phyloP scores from a whole-genome alignment of 164 flowering plant genomes.

The Santalum album region DNA sequence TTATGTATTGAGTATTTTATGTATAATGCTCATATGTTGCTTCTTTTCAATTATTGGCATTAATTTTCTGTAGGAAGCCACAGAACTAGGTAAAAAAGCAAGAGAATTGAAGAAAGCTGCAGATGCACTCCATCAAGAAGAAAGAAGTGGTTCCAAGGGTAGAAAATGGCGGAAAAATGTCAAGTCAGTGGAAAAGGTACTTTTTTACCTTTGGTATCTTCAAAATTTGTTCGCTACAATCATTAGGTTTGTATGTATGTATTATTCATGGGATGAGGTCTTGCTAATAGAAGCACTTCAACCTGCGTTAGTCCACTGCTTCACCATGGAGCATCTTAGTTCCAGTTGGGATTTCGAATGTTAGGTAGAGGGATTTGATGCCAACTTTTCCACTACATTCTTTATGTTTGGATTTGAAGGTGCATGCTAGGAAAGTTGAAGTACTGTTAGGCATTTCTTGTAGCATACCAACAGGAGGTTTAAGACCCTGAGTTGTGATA shows the following conservation, averaged over 20 bases:
- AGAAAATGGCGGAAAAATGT: constrained; percentile 98
- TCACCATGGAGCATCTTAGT: too few relatives aligned
- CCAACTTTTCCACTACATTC: neutral
- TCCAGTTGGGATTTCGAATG: neutral
- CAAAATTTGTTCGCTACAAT: neutral
- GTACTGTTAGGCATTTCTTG: too few relatives aligned
- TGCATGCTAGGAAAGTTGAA: too few relatives aligned
- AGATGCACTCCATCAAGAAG: constrained; percentile 93
- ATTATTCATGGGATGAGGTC: neutral
- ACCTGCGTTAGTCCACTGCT: too few relatives aligned
- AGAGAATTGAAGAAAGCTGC: constrained; percentile 91
- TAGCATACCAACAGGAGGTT: too few relatives aligned
- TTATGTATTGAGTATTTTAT: neutral
- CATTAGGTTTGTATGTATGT: neutral
- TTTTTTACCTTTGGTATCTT: neutral
- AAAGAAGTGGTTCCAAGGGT: constrained; percentile 85
- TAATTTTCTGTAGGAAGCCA: constrained; percentile 67
- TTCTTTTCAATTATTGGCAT: constrained; percentile 7
- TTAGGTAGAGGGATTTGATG: neutral
- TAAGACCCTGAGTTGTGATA: too few relatives aligned
- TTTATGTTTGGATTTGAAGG: too few relatives aligned
- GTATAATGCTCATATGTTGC: neutral
- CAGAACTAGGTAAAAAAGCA: constrained; percentile 89
- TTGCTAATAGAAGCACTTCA: too few relatives aligned
- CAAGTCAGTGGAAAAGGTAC: constrained; percentile 92